Base-by-base conservation (phyloP, 2,329 filamentous ascomycete species). In the Diaporthe caulivora region DNA sequence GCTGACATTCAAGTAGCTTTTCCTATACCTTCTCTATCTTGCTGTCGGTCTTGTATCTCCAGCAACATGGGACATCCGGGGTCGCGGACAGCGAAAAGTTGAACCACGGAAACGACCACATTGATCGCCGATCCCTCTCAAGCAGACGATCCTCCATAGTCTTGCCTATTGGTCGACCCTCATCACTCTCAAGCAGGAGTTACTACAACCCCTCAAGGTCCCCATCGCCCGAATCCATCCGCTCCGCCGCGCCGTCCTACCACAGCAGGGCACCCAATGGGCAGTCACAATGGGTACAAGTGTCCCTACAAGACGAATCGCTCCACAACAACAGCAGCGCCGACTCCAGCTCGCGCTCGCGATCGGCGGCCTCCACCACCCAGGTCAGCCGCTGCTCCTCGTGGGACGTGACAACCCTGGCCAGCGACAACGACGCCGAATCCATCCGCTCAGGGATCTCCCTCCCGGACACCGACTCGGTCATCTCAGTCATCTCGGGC, bases 21-120 rank as follows among this genome's bases (percentile, higher is more conserved):
- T 77, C 75, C 6, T 77, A 76, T 26, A 74, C 73, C 31, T 69
- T 77, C 51, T 71, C 77, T 2, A 70, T 76, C 40, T 67, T 76
- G 9, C 42, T 74, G 10, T 72, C 74, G 18, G 72, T 74, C 1
- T 29, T 75, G n/a, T 72, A 72, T 26, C 51, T 75, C 18, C 74
- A 74, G 49, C 69, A 70, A 8, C 44, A 71, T 17, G 53, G 40
- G 21, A 10, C 51, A 29, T 37, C 55, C 49, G 3, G 18, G 10
- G 6, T 24, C 2, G 11, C 65, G 9, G 68, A 74, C 40, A 53
- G 29, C 9, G 65, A 75, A 29, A 74, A 75, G 62, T 24, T 47
- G 1, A 26, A 18, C 21, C 47, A 55, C 3, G 21, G 17, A 24
- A 1, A 26, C 2, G 26, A 26, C n/a, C 40, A 65, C 29, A 8